Evolutionary conservation across 805 yeast species (phyloP).

Genomic region (Starmerella roubikii): DNA sequence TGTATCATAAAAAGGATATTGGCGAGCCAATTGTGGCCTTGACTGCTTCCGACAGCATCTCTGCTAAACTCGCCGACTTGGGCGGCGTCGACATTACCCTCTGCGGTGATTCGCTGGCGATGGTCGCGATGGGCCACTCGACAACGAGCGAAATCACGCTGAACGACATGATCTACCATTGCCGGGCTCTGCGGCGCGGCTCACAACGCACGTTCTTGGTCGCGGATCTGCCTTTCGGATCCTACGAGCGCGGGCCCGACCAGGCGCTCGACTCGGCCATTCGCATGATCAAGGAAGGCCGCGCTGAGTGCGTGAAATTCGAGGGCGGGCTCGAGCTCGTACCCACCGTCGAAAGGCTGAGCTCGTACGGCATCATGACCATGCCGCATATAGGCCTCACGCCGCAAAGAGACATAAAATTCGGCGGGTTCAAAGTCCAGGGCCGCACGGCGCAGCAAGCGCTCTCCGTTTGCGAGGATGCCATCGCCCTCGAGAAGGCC

Average conservation of each 20-base stretch:
- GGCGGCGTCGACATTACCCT: slow-evolving; percentile 57
- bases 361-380: slow-evolving; percentile 68
- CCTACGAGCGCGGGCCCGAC: slow-evolving; percentile 50
- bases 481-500: slow-evolving; percentile 51
- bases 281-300: slow-evolving; percentile 38
- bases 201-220: slow-evolving; percentile 49
- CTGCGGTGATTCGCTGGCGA: slow-evolving; percentile 86
- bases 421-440: slow-evolving; percentile 84
- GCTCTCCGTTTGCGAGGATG: slow-evolving; percentile 45
- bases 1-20: slow-evolving; percentile 26
- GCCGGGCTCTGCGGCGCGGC: slow-evolving; percentile 65
- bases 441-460: slow-evolving; percentile 49
- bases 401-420: slow-evolving; percentile 67
- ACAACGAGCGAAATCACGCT: slow-evolving; percentile 55
- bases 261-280: slow-evolving; percentile 52
- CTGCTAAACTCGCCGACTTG: slow-evolving; percentile 54
- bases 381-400: slow-evolving; percentile 87
- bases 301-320: slow-evolving; percentile 62
- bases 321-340: slow-evolving; percentile 64
- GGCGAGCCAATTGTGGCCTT: slow-evolving; percentile 38
- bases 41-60: slow-evolving; percentile 83
- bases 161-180: slow-evolving; percentile 64
- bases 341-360: slow-evolving; percentile 41
- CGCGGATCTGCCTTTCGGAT: slow-evolving; percentile 83
- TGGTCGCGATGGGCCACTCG: slow-evolving; percentile 73